Base-by-base conservation (phyloP, 306 rosid genomes). In the Myrica gale region DNA sequence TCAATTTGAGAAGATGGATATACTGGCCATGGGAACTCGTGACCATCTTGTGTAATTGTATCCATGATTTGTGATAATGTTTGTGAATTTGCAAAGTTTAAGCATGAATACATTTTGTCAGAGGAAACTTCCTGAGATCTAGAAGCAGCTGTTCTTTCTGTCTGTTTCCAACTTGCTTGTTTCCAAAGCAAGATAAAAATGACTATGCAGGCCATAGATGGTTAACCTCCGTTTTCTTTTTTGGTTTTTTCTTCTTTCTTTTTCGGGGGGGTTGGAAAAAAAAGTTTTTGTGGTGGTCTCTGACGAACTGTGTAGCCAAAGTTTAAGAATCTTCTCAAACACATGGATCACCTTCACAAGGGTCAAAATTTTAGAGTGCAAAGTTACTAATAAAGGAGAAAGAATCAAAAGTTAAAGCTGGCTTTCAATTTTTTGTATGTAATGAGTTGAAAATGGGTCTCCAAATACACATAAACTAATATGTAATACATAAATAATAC, bases 1-100 rank as follows among this genome's bases (percentile, higher is more conserved):
- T 70, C 17, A 53, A 52, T 20, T 61, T 71, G 26, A 47, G 68
- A 52, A 16, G 79, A 67, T 68, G 13, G 67, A 74, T 74, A 55
- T 58, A 3, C 21, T 78, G 37, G 51, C 45, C 9, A 17, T 57
- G 37, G 43, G 13, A 3, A 42, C 11, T 76, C 10, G 19, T 12
- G 51, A 16, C 4, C 58, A 26, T 6, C 41, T 47, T 48, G 9
- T 21, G 53, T 66, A 20, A 44, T 46, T 73, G 57, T 37, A 42
- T 72, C 13, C 23, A 57, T 61, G 39, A 43, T 41, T 78, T 61
- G 70, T 51, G 56, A 51, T 61, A 15, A 61, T 37, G 37, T 54
- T 52, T 76, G 23, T 51, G 46, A 8, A 6, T 53, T 68, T 68
- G 44, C 44, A 62, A 68, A 68, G 42, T 26, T 58, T n/a, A 16